Percentiles rank a stretch among this genome's conserved stretches.
These are phyloP conservation scores for Pinus albicaulis DNA, from an alignment of 75 land plant species.

Conservation along the genomic window DNA sequence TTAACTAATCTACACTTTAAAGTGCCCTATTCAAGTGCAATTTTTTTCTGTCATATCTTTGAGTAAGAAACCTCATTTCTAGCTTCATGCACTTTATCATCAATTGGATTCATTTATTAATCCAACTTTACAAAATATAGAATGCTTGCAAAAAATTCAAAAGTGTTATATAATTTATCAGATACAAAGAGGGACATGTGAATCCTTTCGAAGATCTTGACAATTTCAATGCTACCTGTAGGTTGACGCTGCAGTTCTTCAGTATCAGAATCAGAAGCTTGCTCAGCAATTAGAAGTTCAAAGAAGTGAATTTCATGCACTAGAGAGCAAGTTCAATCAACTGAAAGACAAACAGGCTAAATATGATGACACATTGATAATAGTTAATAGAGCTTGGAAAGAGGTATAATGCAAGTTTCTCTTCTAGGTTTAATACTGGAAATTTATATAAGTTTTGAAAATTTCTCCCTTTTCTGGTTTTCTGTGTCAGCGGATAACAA, in stretches of 20 bases:
- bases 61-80: no score
- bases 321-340: slow-evolving; percentile 52
- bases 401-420: slow-evolving; percentile 33
- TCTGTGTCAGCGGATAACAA: neutral
- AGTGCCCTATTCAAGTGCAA: no score
- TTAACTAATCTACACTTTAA: no score
- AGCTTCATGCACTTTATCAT: no score
- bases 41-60: no score
- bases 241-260: slow-evolving; percentile 82
- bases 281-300: slow-evolving; percentile 84
- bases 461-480: neutral
- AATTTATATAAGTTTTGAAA: neutral
- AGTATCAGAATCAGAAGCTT: slow-evolving; percentile 91
- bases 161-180: no score
- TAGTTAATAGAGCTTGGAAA: slow-evolving; percentile 64
- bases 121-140: no score
- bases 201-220: neutral
- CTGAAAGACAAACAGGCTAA: slow-evolving; percentile 60
- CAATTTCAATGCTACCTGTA: slow-evolving; percentile 18
- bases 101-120: no score
- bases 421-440: neutral
- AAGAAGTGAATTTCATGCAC: slow-evolving; percentile 59
- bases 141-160: no score
- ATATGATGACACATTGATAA: slow-evolving; percentile 53
- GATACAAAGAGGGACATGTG: neutral